Evolutionary conservation across 2,329 filamentous ascomycete species (phyloP).

Genomic region (Apiospora arundinis): DNA sequence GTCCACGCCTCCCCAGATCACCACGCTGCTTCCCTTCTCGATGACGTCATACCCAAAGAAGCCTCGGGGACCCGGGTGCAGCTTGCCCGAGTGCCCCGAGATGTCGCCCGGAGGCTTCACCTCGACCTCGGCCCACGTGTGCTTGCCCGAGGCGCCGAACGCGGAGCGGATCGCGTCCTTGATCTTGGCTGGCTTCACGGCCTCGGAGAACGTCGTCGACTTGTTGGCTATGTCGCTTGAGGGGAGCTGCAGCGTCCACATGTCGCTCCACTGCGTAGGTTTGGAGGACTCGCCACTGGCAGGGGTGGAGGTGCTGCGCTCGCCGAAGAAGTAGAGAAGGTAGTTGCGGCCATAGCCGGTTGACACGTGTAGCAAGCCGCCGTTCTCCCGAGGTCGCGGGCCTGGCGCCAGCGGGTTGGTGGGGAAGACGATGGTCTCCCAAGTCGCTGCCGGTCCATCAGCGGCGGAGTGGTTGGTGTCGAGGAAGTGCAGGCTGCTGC

Average conservation of each 20-base stretch:
- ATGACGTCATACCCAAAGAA: slow-evolving; percentile 50
- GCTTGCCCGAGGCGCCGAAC: slow-evolving; percentile 51
- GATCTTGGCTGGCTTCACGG: slow-evolving; percentile 51
- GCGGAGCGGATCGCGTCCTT: slow-evolving; percentile 56
- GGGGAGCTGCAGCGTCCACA: slow-evolving; percentile 60
- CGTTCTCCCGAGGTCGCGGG: slow-evolving; percentile 49
- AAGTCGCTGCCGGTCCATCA: slow-evolving; percentile 35
- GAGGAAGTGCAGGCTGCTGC: slow-evolving; percentile 45
- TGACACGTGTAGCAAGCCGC: slow-evolving; percentile 52
- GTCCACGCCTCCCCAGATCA: slow-evolving; percentile 61
- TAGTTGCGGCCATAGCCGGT: slow-evolving; percentile 60
- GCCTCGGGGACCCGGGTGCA: slow-evolving; percentile 45
- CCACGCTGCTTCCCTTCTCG: slow-evolving; percentile 49
- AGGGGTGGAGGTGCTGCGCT: slow-evolving; percentile 32
- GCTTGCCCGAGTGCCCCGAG: slow-evolving; percentile 48
- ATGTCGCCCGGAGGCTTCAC: slow-evolving; percentile 51
- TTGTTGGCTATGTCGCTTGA: slow-evolving; percentile 38
- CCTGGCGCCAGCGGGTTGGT: slow-evolving; percentile 46
- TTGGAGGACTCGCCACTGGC: slow-evolving; percentile 28
- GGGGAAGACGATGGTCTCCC: slow-evolving; percentile 45
- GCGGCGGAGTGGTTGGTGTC: slow-evolving; percentile 38
- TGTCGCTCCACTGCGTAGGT: slow-evolving; percentile 45
- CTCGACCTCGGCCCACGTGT: slow-evolving; percentile 57
- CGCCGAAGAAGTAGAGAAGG: slow-evolving; percentile 57
- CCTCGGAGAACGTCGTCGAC: slow-evolving; percentile 37